phyloP scores from a whole-genome alignment of 148 eudicot genomes.

The Arbutus unedo region DNA sequence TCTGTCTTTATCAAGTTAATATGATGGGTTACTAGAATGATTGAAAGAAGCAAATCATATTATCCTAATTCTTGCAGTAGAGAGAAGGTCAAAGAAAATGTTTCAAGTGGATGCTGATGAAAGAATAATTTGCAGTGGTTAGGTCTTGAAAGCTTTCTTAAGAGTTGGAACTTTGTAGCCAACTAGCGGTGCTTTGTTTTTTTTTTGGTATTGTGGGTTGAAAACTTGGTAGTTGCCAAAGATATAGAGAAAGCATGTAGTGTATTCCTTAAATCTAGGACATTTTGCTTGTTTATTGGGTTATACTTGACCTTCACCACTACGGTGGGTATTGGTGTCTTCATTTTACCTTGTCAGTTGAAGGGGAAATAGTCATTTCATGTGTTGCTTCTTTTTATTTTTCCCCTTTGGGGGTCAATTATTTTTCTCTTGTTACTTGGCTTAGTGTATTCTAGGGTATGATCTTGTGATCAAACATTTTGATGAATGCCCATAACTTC shows the following conservation, averaged over 20 bases:
- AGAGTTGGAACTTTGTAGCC: neutral
- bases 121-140: neutral
- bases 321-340: neutral
- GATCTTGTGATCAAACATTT: slow-evolving; percentile 2
- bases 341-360: neutral
- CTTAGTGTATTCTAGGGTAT: neutral
- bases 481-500: too few relatives aligned
- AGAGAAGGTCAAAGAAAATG: neutral
- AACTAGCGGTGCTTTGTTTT: neutral
- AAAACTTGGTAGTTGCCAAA: neutral
- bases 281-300: neutral
- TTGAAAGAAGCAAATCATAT: neutral
- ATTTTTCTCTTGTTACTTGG: neutral
- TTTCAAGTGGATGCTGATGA: neutral
- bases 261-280: neutral
- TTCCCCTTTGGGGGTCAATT: too few relatives aligned
- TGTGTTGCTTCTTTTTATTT: neutral
- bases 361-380: neutral
- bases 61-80: neutral
- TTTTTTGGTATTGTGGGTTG: neutral
- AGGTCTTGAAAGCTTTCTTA: neutral
- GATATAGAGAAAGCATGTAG: too few relatives aligned
- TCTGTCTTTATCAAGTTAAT: neutral
- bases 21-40: neutral
- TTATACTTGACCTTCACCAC: neutral